Percentiles rank a stretch among this genome's conserved stretches.
These are phyloP conservation scores for Yamadazyma diddensiae DNA, from an alignment of 1,139 yeast genomes.

Conservation along the genomic window DNA sequence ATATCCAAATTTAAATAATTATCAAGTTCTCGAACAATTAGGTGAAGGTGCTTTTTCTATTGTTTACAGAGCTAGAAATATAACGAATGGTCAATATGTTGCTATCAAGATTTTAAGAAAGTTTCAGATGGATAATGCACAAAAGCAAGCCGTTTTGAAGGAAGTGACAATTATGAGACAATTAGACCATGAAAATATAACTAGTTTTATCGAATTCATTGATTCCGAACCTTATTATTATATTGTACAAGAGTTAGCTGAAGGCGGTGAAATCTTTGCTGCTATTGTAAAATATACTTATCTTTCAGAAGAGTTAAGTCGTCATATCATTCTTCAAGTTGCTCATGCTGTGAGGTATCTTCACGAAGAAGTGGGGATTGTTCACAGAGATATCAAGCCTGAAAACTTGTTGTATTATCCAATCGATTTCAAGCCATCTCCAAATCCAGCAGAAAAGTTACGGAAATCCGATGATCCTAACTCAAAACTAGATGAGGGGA, in stretches of 20 bases:
- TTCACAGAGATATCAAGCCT: constrained; percentile 58
- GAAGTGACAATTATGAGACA: constrained; percentile 61
- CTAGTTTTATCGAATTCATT: constrained; percentile 46
- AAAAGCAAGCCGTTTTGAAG: constrained; percentile 52
- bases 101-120: constrained; percentile 64
- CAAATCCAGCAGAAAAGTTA: constrained; percentile 35
- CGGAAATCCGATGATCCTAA: constrained; percentile 47
- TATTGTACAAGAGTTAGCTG: constrained; percentile 50
- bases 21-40: constrained; percentile 59
- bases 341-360: constrained; percentile 48
- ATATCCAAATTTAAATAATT: constrained; percentile 47
- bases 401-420: constrained; percentile 60
- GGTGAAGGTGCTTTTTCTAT: constrained; percentile 96
- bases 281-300: constrained; percentile 56
- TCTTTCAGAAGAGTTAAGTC: constrained; percentile 51
- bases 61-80: constrained; percentile 68
- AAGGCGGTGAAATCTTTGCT: constrained; percentile 58
- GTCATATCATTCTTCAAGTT: constrained; percentile 52
- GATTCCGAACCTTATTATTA: constrained; percentile 49
- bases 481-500: constrained; percentile 52
- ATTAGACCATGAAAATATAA: constrained; percentile 49
- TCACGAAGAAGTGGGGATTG: constrained; percentile 56
- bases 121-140: constrained; percentile 52
- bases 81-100: constrained; percentile 49
- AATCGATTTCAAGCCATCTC: constrained; percentile 47